Evolutionary conservation across 2,329 filamentous ascomycete genomes (phyloP).

Genomic region (Helotiales sp.): DNA sequence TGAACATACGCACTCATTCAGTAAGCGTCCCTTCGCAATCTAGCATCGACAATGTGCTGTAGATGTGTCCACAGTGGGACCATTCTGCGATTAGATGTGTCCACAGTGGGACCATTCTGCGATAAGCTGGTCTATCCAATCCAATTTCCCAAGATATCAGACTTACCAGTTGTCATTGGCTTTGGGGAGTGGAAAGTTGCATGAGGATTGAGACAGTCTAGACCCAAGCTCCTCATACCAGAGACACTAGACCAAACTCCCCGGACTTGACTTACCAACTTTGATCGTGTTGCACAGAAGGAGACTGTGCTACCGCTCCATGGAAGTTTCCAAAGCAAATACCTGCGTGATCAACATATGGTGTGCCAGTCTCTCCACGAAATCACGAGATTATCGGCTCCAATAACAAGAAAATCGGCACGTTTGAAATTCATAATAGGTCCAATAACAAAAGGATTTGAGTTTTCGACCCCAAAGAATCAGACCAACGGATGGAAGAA

Average conservation of each 20-base stretch:
- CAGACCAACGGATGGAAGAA: too few relatives aligned
- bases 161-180: too few relatives aligned
- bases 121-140: slow-evolving; percentile 39
- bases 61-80: slow-evolving; percentile 35
- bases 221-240: too few relatives aligned
- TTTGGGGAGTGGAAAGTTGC: too few relatives aligned
- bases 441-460: too few relatives aligned
- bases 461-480: too few relatives aligned
- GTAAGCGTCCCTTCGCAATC: slow-evolving; percentile 57
- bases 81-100: slow-evolving; percentile 26
- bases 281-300: too few relatives aligned
- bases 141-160: slow-evolving; percentile 48
- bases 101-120: slow-evolving; percentile 30
- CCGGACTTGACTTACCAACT: too few relatives aligned
- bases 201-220: too few relatives aligned
- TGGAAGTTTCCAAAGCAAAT: slow-evolving; percentile 60
- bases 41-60: slow-evolving; percentile 34
- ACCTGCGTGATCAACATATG: slow-evolving; percentile 55
- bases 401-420: slow-evolving; percentile 36
- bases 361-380: slow-evolving; percentile 58
- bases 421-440: slow-evolving; percentile 23
- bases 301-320: slow-evolving; percentile 58
- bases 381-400: slow-evolving; percentile 48
- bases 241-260: too few relatives aligned
- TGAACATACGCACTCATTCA: slow-evolving; percentile 54